Evolutionary conservation across 2,329 filamentous ascomycete species (phyloP).

Genomic region (Fusarium anthophilum): DNA sequence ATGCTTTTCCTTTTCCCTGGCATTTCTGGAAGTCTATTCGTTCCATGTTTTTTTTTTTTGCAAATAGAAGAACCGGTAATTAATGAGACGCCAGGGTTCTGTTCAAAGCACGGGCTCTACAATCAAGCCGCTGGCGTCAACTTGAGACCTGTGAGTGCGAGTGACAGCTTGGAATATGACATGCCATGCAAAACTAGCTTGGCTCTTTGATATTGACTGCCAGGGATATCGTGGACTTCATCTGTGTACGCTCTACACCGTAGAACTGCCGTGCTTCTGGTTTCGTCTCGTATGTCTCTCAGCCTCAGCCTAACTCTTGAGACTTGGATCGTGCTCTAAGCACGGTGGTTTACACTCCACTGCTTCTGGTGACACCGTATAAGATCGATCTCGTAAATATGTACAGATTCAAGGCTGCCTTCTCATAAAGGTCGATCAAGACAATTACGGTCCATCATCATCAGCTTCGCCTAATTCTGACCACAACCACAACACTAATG

Average conservation of each 20-base stretch:
- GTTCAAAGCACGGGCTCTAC: neutral
- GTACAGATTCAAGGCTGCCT: neutral
- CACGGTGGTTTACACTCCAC: constrained; percentile 1
- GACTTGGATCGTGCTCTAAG: constrained; percentile 13
- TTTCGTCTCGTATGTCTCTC: neutral
- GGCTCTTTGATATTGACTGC: neutral
- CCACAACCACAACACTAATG: constrained; percentile 1
- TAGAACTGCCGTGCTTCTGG: neutral
- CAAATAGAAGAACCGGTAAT: neutral
- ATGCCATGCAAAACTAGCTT: neutral
- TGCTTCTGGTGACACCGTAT: neutral
- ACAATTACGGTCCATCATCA: neutral
- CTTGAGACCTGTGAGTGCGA: constrained; percentile 1
- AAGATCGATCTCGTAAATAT: neutral
- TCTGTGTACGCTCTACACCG: neutral
- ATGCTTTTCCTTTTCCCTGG: neutral
- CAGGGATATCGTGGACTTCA: neutral
- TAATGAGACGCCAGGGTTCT: neutral
- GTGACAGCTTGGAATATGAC: constrained; percentile 8
- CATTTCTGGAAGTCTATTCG: constrained; percentile 12
- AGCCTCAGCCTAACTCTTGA: neutral
- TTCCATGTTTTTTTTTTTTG: neutral
- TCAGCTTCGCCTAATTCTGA: neutral
- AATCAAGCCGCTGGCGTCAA: constrained; percentile 20
- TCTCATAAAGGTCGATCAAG: neutral